Base-by-base conservation (phyloP, 2,329 filamentous ascomycete species). In the Alternaria infectoria region DNA sequence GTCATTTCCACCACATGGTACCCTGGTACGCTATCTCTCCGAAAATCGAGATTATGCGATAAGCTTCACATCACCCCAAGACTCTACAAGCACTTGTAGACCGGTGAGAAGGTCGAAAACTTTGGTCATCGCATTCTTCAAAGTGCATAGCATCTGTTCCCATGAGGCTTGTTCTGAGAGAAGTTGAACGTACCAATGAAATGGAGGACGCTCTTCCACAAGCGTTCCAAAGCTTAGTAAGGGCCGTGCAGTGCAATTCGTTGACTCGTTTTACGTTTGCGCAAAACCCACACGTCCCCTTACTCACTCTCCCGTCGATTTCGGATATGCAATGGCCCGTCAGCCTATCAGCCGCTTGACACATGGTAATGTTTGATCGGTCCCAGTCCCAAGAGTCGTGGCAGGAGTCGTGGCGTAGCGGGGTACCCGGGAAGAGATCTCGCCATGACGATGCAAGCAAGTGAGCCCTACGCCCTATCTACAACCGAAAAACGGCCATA, bases 351-450 rank as follows among this genome's bases (percentile, higher is more conserved):
- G 28, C 23, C 4, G n/a, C 21, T 44, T 40, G 25, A 30, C 36
- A 59, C 44, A 19, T 36, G 11, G 19, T 21, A 30, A 36, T 51
- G 45, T 28, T 19, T 17, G 47, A 52, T 26, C 25, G 23, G 23
- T 45, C 57, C 49, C 28, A 52, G 13, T 36, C 32, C 32, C 32
- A 36, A 36, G 32, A n/a, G 15, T 36, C 32, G 32, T 36, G 32
- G 32, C 32, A 59, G 59, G 54, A 28, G 11, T 25, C 43, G 59
- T 61, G 60, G 63, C 55, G 55, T 40, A 36, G 66, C 66, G 60
- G 49, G 49, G 28, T 52, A 52, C 23, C 30, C 17, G 32, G 12
- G 32, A 5, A 26, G 15, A 54, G 40, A 11, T 40, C 52, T 54
- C 5, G 10, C 32, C 32, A 47, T 36, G 28, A 26, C 19, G 49